Percentiles rank a stretch among this genome's conserved stretches.
These are phyloP conservation scores for Acanthamoeba lugdunensis DNA, from an alignment of 208 protist genomes.

Conservation along the genomic window DNA sequence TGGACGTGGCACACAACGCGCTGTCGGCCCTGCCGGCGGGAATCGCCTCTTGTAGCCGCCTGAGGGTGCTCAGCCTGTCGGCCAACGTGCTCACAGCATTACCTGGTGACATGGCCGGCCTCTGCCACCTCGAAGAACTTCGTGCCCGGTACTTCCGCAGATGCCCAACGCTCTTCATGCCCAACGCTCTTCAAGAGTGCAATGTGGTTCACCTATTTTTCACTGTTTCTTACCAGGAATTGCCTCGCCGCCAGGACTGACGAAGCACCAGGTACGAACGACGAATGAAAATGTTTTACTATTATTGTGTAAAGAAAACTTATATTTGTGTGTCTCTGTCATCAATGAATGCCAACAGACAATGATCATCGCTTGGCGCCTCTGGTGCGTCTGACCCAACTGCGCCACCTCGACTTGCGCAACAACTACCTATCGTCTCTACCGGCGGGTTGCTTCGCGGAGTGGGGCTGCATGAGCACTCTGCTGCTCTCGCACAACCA, in stretches of 20 bases:
- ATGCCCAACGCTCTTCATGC: too few species aligned
- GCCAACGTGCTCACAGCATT: background rate
- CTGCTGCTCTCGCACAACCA: constrained; percentile 10
- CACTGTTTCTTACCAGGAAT: too few species aligned
- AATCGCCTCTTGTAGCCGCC: background rate
- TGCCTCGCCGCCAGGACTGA: too few species aligned
- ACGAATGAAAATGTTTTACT: too few species aligned
- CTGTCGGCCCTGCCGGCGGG: background rate
- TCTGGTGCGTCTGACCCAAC: background rate
- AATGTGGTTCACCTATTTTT: too few species aligned
- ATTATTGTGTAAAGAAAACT: too few species aligned
- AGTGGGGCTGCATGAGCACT: background rate
- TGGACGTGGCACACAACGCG: constrained; percentile 19
- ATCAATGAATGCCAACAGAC: too few species aligned
- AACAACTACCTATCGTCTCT: background rate
- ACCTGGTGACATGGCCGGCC: background rate
- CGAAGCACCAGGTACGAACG: too few species aligned
- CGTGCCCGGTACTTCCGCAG: background rate
- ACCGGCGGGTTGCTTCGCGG: background rate
- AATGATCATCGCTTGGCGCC: background rate
- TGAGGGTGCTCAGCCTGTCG: background rate
- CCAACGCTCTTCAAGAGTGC: too few species aligned
- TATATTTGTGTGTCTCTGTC: background rate
- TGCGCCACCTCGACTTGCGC: background rate
- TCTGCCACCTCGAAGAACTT: background rate